These are phyloP conservation scores for Vitis hybrid DNA, from an alignment of 177 flowering plant species.

Conservation along the genomic window DNA sequence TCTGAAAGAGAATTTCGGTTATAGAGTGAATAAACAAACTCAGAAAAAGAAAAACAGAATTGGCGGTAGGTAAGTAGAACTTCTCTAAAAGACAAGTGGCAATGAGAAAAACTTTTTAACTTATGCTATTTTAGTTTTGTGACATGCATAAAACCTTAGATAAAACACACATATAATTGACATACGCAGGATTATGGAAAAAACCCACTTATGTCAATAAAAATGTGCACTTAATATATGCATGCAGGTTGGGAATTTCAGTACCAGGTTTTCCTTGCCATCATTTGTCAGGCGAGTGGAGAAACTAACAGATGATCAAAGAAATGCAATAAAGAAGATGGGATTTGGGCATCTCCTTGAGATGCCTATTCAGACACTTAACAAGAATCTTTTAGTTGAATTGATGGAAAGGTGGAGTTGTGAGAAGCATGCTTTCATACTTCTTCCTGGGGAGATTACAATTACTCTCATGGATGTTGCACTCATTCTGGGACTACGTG, in stretches of 20 bases:
- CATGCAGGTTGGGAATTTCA: slow-evolving; percentile 26
- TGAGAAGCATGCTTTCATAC: slow-evolving; percentile 23
- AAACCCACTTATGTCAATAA: too few relatives aligned
- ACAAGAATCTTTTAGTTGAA: slow-evolving; percentile 31
- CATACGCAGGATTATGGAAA: too few relatives aligned
- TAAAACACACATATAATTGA: too few relatives aligned
- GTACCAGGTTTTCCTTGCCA: slow-evolving; percentile 34
- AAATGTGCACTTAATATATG: too few relatives aligned
- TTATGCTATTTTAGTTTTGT: too few relatives aligned
- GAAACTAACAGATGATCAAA: slow-evolving; percentile 29
- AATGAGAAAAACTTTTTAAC: too few relatives aligned
- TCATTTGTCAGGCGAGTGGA: slow-evolving; percentile 32
- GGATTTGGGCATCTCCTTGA: slow-evolving; percentile 33
- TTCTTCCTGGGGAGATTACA: slow-evolving; percentile 21
- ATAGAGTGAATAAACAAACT: too few relatives aligned
- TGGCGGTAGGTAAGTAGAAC: too few relatives aligned
- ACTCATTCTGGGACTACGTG: slow-evolving; percentile 34
- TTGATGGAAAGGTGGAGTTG: slow-evolving; percentile 36
- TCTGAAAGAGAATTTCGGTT: too few relatives aligned
- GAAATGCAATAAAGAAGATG: slow-evolving; percentile 17
- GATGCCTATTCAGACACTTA: slow-evolving; percentile 23
- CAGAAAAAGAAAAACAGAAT: too few relatives aligned
- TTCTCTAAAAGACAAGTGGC: too few relatives aligned
- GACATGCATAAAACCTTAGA: too few relatives aligned
- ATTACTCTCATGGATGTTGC: slow-evolving; percentile 31